phyloP scores from a whole-genome alignment of 139 green algal species.

The Diplosphaera chodatii region DNA sequence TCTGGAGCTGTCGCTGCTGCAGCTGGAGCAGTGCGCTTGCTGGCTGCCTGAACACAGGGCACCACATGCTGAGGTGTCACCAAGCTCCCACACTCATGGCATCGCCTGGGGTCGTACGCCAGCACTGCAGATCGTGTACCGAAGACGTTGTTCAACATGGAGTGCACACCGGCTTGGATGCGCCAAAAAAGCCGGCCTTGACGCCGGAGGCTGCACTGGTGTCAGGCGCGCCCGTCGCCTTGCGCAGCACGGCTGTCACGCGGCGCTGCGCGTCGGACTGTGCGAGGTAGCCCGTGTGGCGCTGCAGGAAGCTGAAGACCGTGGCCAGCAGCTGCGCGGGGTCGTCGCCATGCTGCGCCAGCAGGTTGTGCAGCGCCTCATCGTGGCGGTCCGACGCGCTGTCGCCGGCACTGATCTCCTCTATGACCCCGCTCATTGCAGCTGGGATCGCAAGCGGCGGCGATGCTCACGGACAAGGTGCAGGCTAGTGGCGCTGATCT shows the following conservation, averaged over 20 bases:
- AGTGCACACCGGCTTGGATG: constrained; percentile 1
- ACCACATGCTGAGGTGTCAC: constrained; percentile 11
- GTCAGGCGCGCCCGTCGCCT: constrained; percentile 21
- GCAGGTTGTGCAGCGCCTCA: constrained; percentile 8
- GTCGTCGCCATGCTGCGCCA: constrained; percentile 23
- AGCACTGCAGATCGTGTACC: too few relatives aligned
- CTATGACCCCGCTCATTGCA: constrained; percentile 8
- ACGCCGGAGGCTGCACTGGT: constrained; percentile 14
- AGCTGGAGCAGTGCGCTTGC: not conserved
- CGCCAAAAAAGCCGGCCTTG: constrained; percentile 32
- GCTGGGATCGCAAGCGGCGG: too few relatives aligned
- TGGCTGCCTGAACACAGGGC: not conserved
- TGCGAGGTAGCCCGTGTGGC: constrained; percentile 59
- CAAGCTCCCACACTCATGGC: too few relatives aligned
- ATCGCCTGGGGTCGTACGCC: too few relatives aligned
- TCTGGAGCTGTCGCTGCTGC: not conserved
- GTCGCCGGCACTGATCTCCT: constrained; percentile 7
- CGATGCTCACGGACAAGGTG: too few relatives aligned
- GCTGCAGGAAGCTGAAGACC: constrained; percentile 49
- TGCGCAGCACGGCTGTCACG: constrained; percentile 31
- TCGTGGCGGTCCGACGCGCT: constrained; percentile 3
- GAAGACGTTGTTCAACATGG: too few relatives aligned
- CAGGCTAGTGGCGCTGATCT: too few relatives aligned
- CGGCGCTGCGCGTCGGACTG: constrained; percentile 30
- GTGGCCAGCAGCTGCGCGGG: constrained; percentile 30